Base-by-base conservation (phyloP, 306 rosid genomes). In the Vicia sativa region DNA sequence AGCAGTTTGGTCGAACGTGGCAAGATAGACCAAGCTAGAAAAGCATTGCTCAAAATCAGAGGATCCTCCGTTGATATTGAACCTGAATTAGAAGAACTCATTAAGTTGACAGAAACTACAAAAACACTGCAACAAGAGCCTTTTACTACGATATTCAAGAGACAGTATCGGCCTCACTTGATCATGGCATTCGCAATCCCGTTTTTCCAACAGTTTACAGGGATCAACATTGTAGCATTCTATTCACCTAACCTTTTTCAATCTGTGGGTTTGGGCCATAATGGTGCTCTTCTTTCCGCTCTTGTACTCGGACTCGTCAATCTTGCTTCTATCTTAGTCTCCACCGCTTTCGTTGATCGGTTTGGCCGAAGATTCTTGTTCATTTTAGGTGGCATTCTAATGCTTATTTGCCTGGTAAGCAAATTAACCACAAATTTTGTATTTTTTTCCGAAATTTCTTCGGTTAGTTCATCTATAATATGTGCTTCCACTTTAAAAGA, bases 211-310 rank as follows among this genome's bases (percentile, higher is more conserved):
- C 89, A 87, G 49, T 31, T 90, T 3, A 77, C 89, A 0, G 96
- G 95, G 43, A 85, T 90, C 14, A 87, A 85, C 65, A 74, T 86
- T 5, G 78, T 90, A 0, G 95, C 91, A 0, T 90, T 90, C 26
- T 90, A 90, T 58, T 69, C 96, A 0, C 96, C 95, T 2, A 84
- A 85, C 19, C 76, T 90, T 70, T 90, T 90, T 67, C 90, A 85
- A n/a, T 84, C 91, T 0, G 84, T 90, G 2, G 96, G 95, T 2
- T 79, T 85, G 0, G 96, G 96, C 21, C 73, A 53, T 11, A 81
- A 87, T 16, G 85, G 80, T 0, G 79, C 96, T 59, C 80, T 87
- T 11, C 76, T 90, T n/a, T 87, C 88, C 0, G 42, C 91, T 29
- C 49, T 90, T 12, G 77, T 90, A 45, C 84, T 90, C 0, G 96